Percentiles rank a stretch among this genome's conserved stretches.
Evolutionary conservation across 73 alveolate genomes (phyloP).

Genomic region (Tetrahymena borealis): DNA sequence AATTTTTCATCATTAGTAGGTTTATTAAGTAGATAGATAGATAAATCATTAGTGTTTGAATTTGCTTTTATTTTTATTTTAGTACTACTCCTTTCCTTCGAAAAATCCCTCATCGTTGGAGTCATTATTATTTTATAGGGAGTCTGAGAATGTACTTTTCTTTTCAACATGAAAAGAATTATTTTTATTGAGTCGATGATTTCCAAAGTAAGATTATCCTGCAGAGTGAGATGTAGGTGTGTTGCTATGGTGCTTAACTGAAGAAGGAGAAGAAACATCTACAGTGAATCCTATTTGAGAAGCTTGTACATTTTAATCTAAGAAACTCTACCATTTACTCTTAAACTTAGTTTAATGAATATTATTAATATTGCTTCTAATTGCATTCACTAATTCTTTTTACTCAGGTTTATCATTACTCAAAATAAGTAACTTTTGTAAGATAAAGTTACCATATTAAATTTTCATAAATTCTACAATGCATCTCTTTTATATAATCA

Average conservation of each 20-base stretch:
- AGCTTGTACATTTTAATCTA: background rate
- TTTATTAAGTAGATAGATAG: background rate
- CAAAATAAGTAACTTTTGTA: slow-evolving; percentile 42
- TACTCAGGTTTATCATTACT: slow-evolving; percentile 18
- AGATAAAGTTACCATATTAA: slow-evolving; percentile 57
- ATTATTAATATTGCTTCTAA: background rate
- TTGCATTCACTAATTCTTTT: background rate
- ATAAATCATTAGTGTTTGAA: background rate
- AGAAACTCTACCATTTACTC: background rate
- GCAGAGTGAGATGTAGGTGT: background rate
- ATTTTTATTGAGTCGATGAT: background rate
- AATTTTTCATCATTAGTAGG: background rate
- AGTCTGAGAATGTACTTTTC: background rate
- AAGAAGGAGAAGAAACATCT: background rate
- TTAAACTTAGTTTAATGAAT: background rate
- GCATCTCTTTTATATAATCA: background rate
- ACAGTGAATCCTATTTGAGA: background rate
- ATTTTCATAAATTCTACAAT: slow-evolving; percentile 38
- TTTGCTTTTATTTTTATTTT: background rate
- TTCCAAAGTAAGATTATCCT: background rate
- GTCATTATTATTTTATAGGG: background rate
- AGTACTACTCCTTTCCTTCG: background rate
- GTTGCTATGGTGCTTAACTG: background rate
- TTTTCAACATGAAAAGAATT: background rate
- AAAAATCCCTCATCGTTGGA: background rate